Base-by-base conservation (phyloP, 1,139 yeast genomes). In the Yamadazyma dendronema region DNA sequence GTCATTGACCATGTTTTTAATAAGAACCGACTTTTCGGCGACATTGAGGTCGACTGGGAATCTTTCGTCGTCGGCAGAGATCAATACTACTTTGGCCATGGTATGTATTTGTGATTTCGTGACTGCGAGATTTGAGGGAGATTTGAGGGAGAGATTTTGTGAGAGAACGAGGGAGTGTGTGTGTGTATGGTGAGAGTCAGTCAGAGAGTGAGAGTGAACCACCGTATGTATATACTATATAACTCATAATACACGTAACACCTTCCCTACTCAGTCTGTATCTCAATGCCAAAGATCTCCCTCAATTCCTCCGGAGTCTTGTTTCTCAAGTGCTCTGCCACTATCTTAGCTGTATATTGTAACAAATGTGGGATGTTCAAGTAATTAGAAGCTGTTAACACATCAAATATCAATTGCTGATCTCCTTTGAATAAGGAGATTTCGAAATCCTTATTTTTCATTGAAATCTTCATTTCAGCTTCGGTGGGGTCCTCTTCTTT, bases 371-470 rank as follows among this genome's bases (percentile, higher is more conserved):
- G 81, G 59, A 92, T 92, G 58, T 92, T 95, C 57, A 92, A 74
- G 62, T 89, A 92, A 64, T 92, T 92, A 32, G 98, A 97, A 12
- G 97, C 96, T 43, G 88, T 71, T 47, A 92, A 88, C 61, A 92
- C 92, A 59, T 92, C 98, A 57, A 90, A 92, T 47, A 92, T 77
- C 97, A 94, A 89, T 59, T 92, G 97, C 63, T 92, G 98, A 63
- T 92, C 98, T 28, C 92, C 97, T 52, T 88, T 86, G 56, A 92
- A 77, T 62, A 92, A 92, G 60, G 84, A 88, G 62, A 87, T 87
- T 65, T 92, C 98, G 98, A 98, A 92, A 42, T 90, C 94, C 47
- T 86, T 92, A 39, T 90, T 83, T 1, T 84, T 87, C 54, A 86
- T 86, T 17, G 88, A 78, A 54, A 83, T 90, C 46, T 84, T 94